phyloP scores from a whole-genome alignment of 139 green algal species.

The Coelastrella sp. region DNA sequence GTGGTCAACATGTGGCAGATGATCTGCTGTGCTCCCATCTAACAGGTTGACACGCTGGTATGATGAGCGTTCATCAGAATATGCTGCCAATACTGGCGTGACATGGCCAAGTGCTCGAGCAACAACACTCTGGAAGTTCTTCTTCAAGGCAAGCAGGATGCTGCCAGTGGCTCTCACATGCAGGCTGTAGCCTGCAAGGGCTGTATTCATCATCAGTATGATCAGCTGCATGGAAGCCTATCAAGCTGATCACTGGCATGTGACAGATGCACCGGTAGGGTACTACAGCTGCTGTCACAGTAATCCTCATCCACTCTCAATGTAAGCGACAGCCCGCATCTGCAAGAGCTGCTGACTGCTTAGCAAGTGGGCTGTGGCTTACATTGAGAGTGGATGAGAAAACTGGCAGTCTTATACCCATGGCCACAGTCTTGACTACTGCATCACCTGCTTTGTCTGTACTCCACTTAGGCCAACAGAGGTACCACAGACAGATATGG shows the following conservation, averaged over 20 bases:
- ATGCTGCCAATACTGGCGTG: conserved; percentile 8
- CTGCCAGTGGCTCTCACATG: neutral
- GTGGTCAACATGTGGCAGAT: too few species aligned
- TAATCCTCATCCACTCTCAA: neutral
- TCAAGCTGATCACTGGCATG: too few species aligned
- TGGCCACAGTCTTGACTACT: neutral
- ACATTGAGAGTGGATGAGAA: neutral
- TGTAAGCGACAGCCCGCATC: neutral
- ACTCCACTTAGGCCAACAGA: neutral
- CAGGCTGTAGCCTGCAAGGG: neutral
- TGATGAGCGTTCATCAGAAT: neutral
- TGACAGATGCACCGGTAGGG: neutral
- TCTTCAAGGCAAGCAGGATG: conserved; percentile 43
- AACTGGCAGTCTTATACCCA: neutral
- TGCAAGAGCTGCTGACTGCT: neutral
- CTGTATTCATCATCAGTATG: neutral
- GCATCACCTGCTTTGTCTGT: neutral
- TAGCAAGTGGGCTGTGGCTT: neutral
- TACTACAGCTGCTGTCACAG: neutral
- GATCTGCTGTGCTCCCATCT: neutral
- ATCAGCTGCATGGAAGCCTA: neutral
- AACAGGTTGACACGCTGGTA: conserved; percentile 13
- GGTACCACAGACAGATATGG: conserved; percentile 53
- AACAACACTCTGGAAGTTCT: conserved; percentile 53
- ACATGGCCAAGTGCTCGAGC: conserved; percentile 23